Evolutionary conservation across 1,284 basidiomycete species (phyloP).

Genomic region (Apiotrichum gamsii): DNA sequence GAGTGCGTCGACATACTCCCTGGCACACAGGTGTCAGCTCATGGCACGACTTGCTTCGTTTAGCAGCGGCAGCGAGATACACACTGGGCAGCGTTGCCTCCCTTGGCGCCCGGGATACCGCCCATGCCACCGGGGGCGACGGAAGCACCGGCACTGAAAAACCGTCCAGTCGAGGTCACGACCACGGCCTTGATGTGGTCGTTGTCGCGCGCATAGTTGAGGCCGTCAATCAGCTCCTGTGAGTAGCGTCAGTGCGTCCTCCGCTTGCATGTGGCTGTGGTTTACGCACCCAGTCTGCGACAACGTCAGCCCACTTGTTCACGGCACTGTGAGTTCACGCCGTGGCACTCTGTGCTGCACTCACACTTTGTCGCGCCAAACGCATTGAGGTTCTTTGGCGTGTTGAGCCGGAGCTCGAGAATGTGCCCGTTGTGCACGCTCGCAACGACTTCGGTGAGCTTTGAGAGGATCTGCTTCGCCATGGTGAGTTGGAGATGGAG

Average conservation of each 20-base stretch:
- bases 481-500: too few relatives aligned
- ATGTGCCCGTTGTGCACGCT: conserved; percentile 12
- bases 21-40: conserved; percentile 1
- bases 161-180: conserved; percentile 15
- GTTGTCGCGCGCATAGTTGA: conserved; percentile 13
- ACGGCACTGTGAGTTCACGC: not conserved
- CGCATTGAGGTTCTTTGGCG: conserved; percentile 17
- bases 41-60: not conserved
- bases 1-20: conserved; percentile 13
- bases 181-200: conserved; percentile 14
- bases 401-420: conserved; percentile 21
- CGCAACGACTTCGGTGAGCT: conserved; percentile 14
- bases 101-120: not conserved
- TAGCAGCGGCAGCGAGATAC: not conserved
- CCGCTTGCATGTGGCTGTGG: too few relatives aligned
- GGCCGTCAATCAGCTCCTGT: conserved; percentile 16
- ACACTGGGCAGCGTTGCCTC: not conserved
- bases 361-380: conserved; percentile 11
- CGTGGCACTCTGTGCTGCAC: too few relatives aligned
- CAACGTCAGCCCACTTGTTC: not conserved
- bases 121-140: conserved; percentile 9
- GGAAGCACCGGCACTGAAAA: conserved; percentile 14
- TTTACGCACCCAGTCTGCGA: not conserved
- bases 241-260: not conserved
- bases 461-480: too few relatives aligned